These are phyloP conservation scores for Strobilomyces dryophilus DNA, from an alignment of 768 basidiomycete genomes.

Conservation along the genomic window DNA sequence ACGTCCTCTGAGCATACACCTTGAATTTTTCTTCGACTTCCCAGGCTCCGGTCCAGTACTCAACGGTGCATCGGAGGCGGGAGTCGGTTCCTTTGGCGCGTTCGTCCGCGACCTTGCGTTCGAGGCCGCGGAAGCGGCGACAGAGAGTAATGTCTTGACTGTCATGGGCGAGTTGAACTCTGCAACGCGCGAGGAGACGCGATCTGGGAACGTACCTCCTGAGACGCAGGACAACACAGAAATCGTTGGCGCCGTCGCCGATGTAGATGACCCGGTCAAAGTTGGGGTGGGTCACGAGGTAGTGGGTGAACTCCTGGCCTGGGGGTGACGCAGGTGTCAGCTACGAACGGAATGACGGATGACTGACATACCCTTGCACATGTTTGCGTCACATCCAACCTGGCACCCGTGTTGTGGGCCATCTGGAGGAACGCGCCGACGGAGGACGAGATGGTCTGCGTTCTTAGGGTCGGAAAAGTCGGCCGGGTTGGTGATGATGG, in stretches of 20 bases:
- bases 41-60: slow-evolving; percentile 94
- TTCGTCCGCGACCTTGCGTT: slow-evolving; percentile 67
- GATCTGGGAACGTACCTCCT: slow-evolving; percentile 44
- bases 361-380: slow-evolving; percentile 81
- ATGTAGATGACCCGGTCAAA: slow-evolving; percentile 86
- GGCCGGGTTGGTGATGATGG: slow-evolving; percentile 92
- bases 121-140: slow-evolving; percentile 71
- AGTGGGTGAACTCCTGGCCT: slow-evolving; percentile 93
- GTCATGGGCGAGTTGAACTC: not conserved
- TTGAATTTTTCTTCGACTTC: slow-evolving; percentile 85
- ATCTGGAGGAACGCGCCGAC: slow-evolving; percentile 68
- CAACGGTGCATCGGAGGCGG: slow-evolving; percentile 68
- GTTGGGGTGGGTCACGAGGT: slow-evolving; percentile 46
- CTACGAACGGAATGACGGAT: too few species aligned
- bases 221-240: slow-evolving; percentile 85
- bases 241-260: slow-evolving; percentile 94
- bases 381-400: slow-evolving; percentile 90
- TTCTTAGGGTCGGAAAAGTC: slow-evolving; percentile 63
- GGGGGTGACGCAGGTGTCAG: not conserved
- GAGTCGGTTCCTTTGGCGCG: slow-evolving; percentile 38
- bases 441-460: slow-evolving; percentile 66
- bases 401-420: slow-evolving; percentile 80
- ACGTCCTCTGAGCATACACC: slow-evolving; percentile 4
- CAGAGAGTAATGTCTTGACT: slow-evolving; percentile 86
- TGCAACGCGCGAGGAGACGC: not conserved